Evolutionary conservation across 1,284 basidiomycete species (phyloP).

Genomic region (Cutaneotrichosporon cutaneum): DNA sequence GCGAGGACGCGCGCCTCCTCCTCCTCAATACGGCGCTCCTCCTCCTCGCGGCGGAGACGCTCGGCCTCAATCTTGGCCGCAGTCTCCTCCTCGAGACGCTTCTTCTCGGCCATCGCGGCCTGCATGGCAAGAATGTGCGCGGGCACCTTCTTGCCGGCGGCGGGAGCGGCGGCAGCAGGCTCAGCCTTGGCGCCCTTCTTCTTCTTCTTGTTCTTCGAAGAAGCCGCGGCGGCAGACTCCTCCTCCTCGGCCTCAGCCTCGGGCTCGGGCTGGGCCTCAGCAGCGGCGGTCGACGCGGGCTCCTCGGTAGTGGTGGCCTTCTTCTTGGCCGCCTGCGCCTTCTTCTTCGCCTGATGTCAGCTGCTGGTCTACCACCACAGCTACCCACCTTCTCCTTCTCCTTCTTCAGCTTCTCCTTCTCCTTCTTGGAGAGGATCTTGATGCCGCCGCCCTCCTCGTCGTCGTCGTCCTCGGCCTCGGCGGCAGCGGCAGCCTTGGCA

Average conservation of each 20-base stretch:
- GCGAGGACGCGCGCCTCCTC: slow-evolving; percentile 74
- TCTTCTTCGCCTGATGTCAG: slow-evolving; percentile 77
- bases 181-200: slow-evolving; percentile 71
- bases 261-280: slow-evolving; percentile 36
- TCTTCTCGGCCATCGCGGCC: slow-evolving; percentile 86
- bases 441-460: slow-evolving; percentile 73
- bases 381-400: slow-evolving; percentile 78
- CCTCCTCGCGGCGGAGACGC: slow-evolving; percentile 65
- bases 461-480: slow-evolving; percentile 56
- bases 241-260: slow-evolving; percentile 57
- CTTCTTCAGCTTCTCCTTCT: slow-evolving; percentile 92
- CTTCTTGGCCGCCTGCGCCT: slow-evolving; percentile 84
- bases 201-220: slow-evolving; percentile 82
- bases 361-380: neutral
- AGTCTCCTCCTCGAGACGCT: slow-evolving; percentile 77
- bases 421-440: slow-evolving; percentile 79
- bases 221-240: slow-evolving; percentile 56
- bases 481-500: slow-evolving; percentile 74
- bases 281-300: slow-evolving; percentile 18
- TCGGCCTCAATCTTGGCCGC: slow-evolving; percentile 69
- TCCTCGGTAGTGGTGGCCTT: slow-evolving; percentile 56
- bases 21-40: slow-evolving; percentile 72
- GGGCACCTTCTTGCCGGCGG: slow-evolving; percentile 66
- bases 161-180: slow-evolving; percentile 46
- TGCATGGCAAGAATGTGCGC: slow-evolving; percentile 65